Conservation (phyloP, 441 rosid species). For the Breynia disticha region DNA sequence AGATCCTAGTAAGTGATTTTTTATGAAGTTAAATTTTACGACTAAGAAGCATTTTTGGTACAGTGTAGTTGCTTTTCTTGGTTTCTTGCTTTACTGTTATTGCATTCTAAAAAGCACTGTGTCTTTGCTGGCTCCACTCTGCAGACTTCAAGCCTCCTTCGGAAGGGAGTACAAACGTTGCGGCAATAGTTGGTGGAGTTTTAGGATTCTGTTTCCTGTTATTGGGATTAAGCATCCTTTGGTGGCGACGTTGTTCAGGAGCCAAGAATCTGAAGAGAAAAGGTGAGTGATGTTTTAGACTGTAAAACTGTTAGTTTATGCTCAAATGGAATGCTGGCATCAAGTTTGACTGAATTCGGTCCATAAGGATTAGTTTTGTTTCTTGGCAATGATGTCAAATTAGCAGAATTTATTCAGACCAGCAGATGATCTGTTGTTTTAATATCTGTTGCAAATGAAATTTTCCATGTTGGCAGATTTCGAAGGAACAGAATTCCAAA, state of each 20-base stretch:
- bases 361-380: too few relatives aligned
- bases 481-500: constrained; percentile 15
- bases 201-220: constrained; percentile 7
- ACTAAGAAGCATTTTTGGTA: too few relatives aligned
- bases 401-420: background rate
- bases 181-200: constrained; percentile 14
- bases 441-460: background rate
- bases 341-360: too few relatives aligned
- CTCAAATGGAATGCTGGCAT: too few relatives aligned
- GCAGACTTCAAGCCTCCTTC: constrained; percentile 13
- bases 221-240: constrained; percentile 1
- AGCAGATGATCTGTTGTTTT: background rate
- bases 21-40: too few relatives aligned
- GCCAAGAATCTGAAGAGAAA: background rate
- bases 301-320: too few relatives aligned
- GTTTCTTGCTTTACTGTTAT: too few relatives aligned
- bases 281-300: constrained; percentile 3
- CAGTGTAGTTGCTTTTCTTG: too few relatives aligned
- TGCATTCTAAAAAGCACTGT: too few relatives aligned
- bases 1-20: constrained; percentile 16
- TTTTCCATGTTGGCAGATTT: constrained; percentile 6
- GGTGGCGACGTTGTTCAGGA: constrained; percentile 12
- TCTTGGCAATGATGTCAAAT: too few relatives aligned
- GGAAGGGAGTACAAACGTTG: constrained; percentile 2
- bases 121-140: too few relatives aligned